A percentile compares a stretch with the other conserved stretches of the same genome.
phyloP scores from a whole-genome alignment of 179 eudicot species.

The Beta corolliflora region DNA sequence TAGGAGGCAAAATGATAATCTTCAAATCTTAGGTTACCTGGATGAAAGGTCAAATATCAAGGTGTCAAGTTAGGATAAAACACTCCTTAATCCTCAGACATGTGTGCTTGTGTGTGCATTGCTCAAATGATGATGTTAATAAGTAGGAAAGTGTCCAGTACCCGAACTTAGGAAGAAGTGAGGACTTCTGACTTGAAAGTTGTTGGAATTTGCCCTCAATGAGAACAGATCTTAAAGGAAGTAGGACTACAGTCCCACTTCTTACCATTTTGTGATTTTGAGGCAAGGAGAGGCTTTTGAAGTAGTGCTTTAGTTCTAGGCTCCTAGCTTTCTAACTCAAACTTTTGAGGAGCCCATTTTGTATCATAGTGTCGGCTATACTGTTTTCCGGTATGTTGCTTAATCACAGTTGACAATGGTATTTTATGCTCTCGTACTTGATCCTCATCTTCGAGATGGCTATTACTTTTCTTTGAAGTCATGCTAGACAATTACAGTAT shows the following conservation, averaged over 20 bases:
- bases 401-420: not conserved
- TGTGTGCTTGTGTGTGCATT: not conserved
- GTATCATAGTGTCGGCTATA: not conserved
- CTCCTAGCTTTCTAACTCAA: not conserved
- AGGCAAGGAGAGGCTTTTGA: not conserved
- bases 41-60: not conserved
- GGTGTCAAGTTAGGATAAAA: not conserved
- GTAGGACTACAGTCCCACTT: not conserved
- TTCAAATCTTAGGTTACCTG: not conserved
- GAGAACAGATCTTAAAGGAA: not conserved
- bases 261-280: not conserved
- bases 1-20: not conserved
- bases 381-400: not conserved
- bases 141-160: not conserved
- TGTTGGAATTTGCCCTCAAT: not conserved
- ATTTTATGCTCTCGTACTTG: not conserved
- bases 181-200: not conserved
- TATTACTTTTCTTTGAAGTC: slow-evolving; percentile 9
- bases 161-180: not conserved
- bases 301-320: not conserved
- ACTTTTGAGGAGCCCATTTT: not conserved
- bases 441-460: not conserved
- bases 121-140: not conserved
- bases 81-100: too few species aligned
- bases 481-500: not conserved